A percentile compares a stretch with the other conserved stretches of the same genome.
phyloP scores from a whole-genome alignment of 1,284 basidiomycete species.

The Sparassis latifolia region DNA sequence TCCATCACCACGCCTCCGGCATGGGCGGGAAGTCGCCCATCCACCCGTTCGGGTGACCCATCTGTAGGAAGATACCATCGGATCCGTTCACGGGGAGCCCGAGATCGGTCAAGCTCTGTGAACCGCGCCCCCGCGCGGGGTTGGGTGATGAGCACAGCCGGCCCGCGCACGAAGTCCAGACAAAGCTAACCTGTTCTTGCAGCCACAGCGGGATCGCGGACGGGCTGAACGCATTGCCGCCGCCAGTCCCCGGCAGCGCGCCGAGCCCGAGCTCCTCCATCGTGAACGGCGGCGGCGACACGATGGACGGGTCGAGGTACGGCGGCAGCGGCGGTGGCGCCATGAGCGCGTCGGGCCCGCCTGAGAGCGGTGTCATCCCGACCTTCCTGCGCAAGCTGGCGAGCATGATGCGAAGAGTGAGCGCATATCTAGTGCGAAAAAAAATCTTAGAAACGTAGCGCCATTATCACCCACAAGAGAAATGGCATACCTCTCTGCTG shows the following conservation, averaged over 20 bases:
- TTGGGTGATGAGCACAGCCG: not conserved
- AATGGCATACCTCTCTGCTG: constrained; percentile 64
- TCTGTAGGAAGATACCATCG: constrained; percentile 81
- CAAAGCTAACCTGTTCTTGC: constrained; percentile 61
- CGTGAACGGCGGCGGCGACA: constrained; percentile 62
- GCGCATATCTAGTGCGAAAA: constrained; percentile 58
- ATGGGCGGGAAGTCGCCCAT: constrained; percentile 64
- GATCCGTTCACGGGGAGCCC: constrained; percentile 85
- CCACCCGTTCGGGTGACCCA: constrained; percentile 66
- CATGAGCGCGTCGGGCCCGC: constrained; percentile 17
- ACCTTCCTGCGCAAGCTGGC: constrained; percentile 83
- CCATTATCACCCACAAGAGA: not conserved
- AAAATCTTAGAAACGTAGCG: not conserved
- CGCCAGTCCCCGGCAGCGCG: constrained; percentile 52
- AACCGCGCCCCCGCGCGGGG: constrained; percentile 1
- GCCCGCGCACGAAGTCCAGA: constrained; percentile 3
- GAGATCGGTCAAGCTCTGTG: constrained; percentile 77
- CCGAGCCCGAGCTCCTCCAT: constrained; percentile 75
- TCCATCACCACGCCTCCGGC: constrained; percentile 71
- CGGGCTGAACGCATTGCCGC: constrained; percentile 72
- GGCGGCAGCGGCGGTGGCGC: constrained; percentile 34
- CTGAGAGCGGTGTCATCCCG: constrained; percentile 50
- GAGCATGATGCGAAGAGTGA: constrained; percentile 87
- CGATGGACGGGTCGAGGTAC: constrained; percentile 46
- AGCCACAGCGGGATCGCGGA: constrained; percentile 74